A percentile compares a stretch with the other conserved stretches of the same genome.
Evolutionary conservation across 2,329 filamentous ascomycete genomes (phyloP).

Genomic region (Clarireedia monteithiana): DNA sequence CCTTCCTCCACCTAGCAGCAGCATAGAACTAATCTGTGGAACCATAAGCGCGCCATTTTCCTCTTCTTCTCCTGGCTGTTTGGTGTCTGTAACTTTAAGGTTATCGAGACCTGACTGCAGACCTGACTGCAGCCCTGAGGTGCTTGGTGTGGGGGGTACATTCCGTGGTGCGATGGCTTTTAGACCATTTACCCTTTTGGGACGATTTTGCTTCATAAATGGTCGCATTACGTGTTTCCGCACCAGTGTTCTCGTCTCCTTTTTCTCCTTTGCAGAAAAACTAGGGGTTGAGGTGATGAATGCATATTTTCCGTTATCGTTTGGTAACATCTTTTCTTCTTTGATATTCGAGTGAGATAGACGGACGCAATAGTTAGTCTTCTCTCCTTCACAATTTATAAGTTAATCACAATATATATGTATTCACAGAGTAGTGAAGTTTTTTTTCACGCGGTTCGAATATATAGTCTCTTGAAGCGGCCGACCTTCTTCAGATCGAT

Average conservation of each 20-base stretch:
- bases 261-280: background rate
- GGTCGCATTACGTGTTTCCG: slow-evolving; percentile 6
- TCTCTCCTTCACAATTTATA: background rate
- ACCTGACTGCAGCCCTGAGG: background rate
- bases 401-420: background rate
- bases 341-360: no score
- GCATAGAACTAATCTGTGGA: background rate
- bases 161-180: background rate
- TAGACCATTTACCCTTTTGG: background rate
- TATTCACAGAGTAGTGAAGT: no score
- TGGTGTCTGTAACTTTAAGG: background rate
- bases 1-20: background rate
- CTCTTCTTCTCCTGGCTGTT: background rate
- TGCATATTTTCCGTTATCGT: background rate
- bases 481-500: background rate
- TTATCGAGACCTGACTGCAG: background rate
- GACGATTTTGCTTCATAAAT: background rate
- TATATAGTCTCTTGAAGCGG: background rate
- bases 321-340: background rate
- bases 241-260: background rate
- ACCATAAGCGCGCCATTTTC: background rate
- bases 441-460: background rate
- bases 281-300: background rate
- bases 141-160: no score
- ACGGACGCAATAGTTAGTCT: background rate